Evolutionary conservation across 805 yeast genomes (phyloP), one percentile per base, ranked within the genome.

Genomic region (Zygosaccharomyces pseudorouxii): DNA sequence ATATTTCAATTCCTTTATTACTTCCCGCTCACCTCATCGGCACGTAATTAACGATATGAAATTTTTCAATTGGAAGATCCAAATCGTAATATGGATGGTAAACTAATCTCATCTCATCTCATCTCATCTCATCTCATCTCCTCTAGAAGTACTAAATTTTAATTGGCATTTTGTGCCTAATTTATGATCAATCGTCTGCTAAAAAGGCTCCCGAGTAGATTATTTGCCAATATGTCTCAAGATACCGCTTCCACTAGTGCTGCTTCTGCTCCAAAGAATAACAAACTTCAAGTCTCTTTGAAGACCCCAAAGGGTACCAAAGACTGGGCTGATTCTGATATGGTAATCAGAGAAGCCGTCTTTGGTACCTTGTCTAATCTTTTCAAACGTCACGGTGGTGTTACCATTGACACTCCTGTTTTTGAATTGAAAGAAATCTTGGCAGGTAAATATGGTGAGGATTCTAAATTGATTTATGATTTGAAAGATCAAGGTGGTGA

Each of bases 401-500:
- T 89, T 29, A 92, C 99, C 37, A 89, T 93, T 55, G 99, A 93
- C 67, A 93, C 99, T 1, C 99, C 99, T 5, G 99, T 93, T 4
- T 93, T 93, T 60, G 99, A 93, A 70, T 77, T 92, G 57, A 81
- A 96, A 59, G 99, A 93, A 69, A 93, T 93, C 58, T 78, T 93
- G 50, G 82, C 97, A 22, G 99, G 99, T 42, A 93, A 93, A 68
- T 93, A 93, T 68, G 99, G 99, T 67, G 99, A 93, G 72, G 99
- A 93, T 68, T 90, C 97, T 28, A 93, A 93, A 71, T 77, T 93
- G 60, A 93, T 93, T 62, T 93, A 93, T 71, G 92, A 93, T 69
- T 77, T 93, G 63, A 95, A 93, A 69, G 99, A 93, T 69, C 99
- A 93, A 74, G 99, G 99, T 65, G 99, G 99, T 57, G 99, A 93